Conservation (phyloP, 75 land plant species). For the Isoetes taiwanensis region DNA sequence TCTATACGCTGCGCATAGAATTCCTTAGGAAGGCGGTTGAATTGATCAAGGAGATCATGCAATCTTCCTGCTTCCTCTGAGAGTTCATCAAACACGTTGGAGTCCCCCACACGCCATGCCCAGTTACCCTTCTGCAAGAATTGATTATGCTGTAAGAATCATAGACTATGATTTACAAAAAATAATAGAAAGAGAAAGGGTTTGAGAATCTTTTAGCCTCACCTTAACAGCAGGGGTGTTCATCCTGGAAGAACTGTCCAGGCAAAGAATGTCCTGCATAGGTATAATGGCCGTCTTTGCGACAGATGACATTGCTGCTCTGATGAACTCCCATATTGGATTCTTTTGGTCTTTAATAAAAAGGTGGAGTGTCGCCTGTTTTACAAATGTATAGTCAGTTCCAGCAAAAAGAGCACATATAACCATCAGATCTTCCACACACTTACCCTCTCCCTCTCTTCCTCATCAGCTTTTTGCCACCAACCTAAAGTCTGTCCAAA, state of each 20-base stretch:
- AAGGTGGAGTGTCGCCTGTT: conserved; percentile 50
- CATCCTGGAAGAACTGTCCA: conserved; percentile 85
- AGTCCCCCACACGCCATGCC: conserved; percentile 54
- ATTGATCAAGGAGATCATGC: conserved; percentile 18
- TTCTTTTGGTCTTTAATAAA: no score
- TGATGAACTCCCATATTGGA: conserved; percentile 69
- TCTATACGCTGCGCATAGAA: no score
- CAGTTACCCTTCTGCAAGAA: conserved; percentile 58
- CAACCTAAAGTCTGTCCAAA: conserved; percentile 49
- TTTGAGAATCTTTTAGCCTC: not conserved
- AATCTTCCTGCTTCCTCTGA: conserved; percentile 35
- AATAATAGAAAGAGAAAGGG: not conserved
- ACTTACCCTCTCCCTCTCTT: conserved; percentile 57
- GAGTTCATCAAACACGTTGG: conserved; percentile 31
- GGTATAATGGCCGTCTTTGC: conserved; percentile 68
- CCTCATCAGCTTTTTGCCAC: conserved; percentile 48
- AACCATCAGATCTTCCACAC: not conserved
- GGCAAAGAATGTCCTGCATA: conserved; percentile 77
- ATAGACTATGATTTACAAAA: conserved; percentile 18
- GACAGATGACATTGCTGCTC: conserved; percentile 55
- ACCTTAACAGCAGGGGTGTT: conserved; percentile 90
- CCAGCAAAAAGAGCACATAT: not conserved
- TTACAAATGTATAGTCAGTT: conserved; percentile 32
- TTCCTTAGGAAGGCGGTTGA: not conserved
- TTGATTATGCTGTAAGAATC: not conserved